Evolutionary conservation across 2,329 filamentous ascomycete species (phyloP), one percentile per base, ranked within the genome.

Genomic region (Sporothrix luriei): DNA sequence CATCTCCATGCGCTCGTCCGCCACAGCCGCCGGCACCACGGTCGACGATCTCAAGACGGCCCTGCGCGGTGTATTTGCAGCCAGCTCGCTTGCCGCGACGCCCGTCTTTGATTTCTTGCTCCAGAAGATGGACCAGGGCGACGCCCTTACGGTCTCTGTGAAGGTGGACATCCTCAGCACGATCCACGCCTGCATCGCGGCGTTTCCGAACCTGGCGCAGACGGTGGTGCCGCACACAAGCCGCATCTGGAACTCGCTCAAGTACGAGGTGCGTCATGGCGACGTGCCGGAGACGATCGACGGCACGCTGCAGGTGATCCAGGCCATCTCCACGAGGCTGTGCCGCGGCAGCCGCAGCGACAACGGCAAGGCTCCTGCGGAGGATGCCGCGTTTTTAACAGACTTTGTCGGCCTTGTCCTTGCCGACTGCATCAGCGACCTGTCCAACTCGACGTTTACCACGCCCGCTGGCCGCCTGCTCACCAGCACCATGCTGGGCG

Each of bases 181-280:
- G 0, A 81, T 88, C 48, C 80, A 83, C 62, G 83, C 84, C 4
- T 88, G 85, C 70, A 74, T 88, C 21, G 80, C 81, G 14, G 75
- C 80, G 38, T 88, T 87, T 70, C 76, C 80, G 1, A 77, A 83
- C 51, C 79, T 83, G 0, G 78, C 82, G 46, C 78, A 82, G 68
- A 84, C 81, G 10, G 75, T 88, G 16, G 79, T 78, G 1, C 85
- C 86, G 0, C 82, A 84, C 64, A 78, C 81, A 21, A 79, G 82
- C 65, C 81, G 83, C 57, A 82, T 87, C 61, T 88, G 86, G 86
- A 80, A 80, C 40, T 85, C 85, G n/a, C 82, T 88, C 61, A 88
- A 88, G 75, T 88, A 87, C 71, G 86, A 88, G 72, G 86, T 88
- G 14, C 84, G 86, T 46, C 87, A 88, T 68, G 86, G 86, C 14